Evolutionary conservation across 2,329 filamentous ascomycete genomes (phyloP).

Genomic region (Botryosphaeria dothidea): DNA sequence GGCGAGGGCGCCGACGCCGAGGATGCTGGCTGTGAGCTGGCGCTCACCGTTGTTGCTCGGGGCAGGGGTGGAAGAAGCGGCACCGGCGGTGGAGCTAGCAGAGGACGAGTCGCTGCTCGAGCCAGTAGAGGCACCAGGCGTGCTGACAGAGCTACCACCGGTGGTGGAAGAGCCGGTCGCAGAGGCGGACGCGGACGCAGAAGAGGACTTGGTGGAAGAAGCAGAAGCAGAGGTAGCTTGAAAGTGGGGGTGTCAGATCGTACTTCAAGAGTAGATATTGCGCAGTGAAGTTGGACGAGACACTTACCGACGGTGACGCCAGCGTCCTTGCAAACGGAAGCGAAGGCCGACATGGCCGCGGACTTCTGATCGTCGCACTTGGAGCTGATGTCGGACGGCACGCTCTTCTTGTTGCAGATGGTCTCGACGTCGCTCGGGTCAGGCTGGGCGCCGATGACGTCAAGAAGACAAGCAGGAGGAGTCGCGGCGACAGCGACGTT

Average conservation of each 20-base stretch:
- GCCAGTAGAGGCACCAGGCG: neutral
- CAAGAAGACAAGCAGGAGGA: constrained; percentile 22
- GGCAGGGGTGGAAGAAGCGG: neutral
- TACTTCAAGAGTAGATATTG: neutral
- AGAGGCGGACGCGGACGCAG: neutral
- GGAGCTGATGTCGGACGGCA: constrained; percentile 3
- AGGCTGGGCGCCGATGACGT: constrained; percentile 12
- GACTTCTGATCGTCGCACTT: constrained; percentile 12
- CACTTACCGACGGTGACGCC: constrained; percentile 17
- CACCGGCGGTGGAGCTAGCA: neutral
- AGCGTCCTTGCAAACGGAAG: constrained; percentile 18
- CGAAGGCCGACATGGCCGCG: constrained; percentile 19
- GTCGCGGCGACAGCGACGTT: constrained; percentile 20
- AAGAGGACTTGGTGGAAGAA: neutral
- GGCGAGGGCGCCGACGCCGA: neutral
- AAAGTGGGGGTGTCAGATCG: neutral
- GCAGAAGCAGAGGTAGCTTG: constrained; percentile 1
- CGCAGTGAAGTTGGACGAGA: neutral
- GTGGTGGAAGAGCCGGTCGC: neutral
- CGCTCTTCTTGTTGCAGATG: constrained; percentile 20
- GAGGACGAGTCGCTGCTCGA: neutral
- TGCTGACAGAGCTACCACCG: neutral
- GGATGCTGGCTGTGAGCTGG: neutral
- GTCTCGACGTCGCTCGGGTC: constrained; percentile 20
- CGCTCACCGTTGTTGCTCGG: neutral